These are phyloP conservation scores for Paramyrothecium roridum DNA, from an alignment of 2,329 filamentous ascomycete genomes.

Conservation along the genomic window DNA sequence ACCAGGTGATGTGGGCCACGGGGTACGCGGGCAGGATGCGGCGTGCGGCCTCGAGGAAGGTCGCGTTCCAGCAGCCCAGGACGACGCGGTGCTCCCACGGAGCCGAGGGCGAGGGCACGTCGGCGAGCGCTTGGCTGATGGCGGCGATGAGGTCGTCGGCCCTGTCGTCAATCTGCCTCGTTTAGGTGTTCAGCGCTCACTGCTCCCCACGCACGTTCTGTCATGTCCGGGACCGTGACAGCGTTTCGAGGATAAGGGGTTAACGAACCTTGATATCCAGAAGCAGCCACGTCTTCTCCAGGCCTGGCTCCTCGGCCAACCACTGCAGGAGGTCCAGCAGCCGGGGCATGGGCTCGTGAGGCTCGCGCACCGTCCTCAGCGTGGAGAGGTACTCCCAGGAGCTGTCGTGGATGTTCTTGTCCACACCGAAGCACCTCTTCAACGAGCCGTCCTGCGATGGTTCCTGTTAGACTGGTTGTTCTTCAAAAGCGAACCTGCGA, in stretches of 20 bases:
- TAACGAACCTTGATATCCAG: conserved; percentile 78
- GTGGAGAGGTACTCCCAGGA: conserved; percentile 71
- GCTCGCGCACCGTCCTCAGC: conserved; percentile 64
- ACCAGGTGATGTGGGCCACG: conserved; percentile 67
- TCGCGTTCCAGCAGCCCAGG: conserved; percentile 78
- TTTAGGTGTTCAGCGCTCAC: background rate
- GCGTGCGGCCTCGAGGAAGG: conserved; percentile 63
- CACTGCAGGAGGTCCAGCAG: conserved; percentile 73
- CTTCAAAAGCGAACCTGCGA: background rate
- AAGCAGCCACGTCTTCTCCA: conserved; percentile 73
- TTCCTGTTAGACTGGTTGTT: background rate
- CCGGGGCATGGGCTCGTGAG: conserved; percentile 69
- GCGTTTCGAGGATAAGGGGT: background rate
- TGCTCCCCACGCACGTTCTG: no score
- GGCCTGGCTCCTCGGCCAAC: conserved; percentile 56
- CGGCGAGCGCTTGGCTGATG: conserved; percentile 61
- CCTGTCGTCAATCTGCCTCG: conserved; percentile 63
- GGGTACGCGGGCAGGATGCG: conserved; percentile 61
- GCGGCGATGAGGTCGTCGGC: conserved; percentile 66
- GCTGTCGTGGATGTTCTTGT: conserved; percentile 69
- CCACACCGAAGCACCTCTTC: conserved; percentile 77
- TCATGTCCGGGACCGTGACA: no score
- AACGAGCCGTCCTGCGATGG: conserved; percentile 34
- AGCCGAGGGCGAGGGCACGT: conserved; percentile 41
- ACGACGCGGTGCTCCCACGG: conserved; percentile 74